Evolutionary conservation across 495 filamentous ascomycete genomes (phyloP), one percentile per base, ranked within the genome.

Genomic region (Endocarpon pusillum): DNA sequence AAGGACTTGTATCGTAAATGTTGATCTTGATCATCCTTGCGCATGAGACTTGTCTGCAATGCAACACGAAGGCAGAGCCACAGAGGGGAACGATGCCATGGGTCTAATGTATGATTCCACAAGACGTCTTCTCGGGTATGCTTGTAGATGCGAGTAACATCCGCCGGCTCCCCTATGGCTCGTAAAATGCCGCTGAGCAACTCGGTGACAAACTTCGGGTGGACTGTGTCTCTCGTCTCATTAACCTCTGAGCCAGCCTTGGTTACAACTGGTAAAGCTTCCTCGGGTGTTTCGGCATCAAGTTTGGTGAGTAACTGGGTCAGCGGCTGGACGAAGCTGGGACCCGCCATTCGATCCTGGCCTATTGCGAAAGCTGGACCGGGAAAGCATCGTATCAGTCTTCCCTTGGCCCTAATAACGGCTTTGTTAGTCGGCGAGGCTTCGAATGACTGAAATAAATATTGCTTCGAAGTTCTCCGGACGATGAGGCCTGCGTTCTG

Each of bases 401-500:
- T 47, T 2, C 70, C 69, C 21, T 46, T 43, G 9, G 47, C 53
- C 3, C 39, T 39, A 34, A 62, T 62, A 12, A 70, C 62, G 0
- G 41, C 33, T 0, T 36, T 8, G 32, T 60, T 62, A 5, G 38
- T 36, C 0, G 69, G 56, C 0, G 64, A 59, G 0, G 67, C 53
- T 36, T 74, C 69, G 38, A 73, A 78, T 0, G 51, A 42, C 38
- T 71, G 58, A 33, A 75, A 37, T 6, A 18, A 19, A 33, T 26
- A 41, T n/a, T 41, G 21, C 6, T 53, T 21, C 0, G 36, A 16
- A 0, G 29, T 24, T 30, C 42, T 51, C 3, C 51, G 52, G 21
- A 73, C 41, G 11, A 73, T 44, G 0, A 75, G 30, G 1, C 55
- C 71, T 0, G 65, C 64, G 43, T 77, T 77, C 42, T 75, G 71